phyloP scores from a whole-genome alignment of 2,329 filamentous ascomycete genomes.

The Fusarium sp. region DNA sequence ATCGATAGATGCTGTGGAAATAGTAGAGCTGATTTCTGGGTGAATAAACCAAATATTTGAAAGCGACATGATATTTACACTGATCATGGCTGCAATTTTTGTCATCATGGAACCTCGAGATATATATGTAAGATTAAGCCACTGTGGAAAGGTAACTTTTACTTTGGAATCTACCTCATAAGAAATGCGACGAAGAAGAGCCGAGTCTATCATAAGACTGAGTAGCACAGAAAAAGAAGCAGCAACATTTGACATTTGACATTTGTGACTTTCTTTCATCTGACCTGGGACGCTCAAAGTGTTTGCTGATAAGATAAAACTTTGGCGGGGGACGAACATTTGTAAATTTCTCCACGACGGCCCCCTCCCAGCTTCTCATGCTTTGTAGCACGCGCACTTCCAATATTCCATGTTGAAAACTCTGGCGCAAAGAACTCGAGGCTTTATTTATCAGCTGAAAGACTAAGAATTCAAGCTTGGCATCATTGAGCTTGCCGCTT shows the following conservation, averaged over 20 bases:
- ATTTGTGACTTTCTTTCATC: no score
- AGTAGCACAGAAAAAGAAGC: no score
- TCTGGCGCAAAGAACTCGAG: neutral
- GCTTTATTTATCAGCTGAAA: neutral
- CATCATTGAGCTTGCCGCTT: neutral
- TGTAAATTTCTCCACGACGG: constrained; percentile 35
- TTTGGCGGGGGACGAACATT: constrained; percentile 38
- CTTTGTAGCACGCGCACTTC: neutral
- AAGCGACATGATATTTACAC: neutral
- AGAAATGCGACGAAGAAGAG: no score
- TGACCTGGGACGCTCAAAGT: neutral
- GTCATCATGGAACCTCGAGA: neutral
- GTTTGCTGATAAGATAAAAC: constrained; percentile 36
- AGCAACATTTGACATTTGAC: no score
- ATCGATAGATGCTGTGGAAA: neutral
- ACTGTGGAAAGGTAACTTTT: no score
- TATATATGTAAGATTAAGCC: no score
- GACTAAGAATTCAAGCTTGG: no score
- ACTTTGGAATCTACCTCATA: no score
- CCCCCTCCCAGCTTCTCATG: constrained; percentile 21
- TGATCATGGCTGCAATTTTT: neutral
- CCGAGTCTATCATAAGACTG: no score
- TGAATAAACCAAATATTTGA: neutral
- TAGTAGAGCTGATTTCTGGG: constrained; percentile 21
- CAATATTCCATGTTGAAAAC: neutral